A percentile compares a stretch with the other conserved stretches of the same genome.
phyloP scores from a whole-genome alignment of 345 rosid genomes.

The Jatropha curcas region DNA sequence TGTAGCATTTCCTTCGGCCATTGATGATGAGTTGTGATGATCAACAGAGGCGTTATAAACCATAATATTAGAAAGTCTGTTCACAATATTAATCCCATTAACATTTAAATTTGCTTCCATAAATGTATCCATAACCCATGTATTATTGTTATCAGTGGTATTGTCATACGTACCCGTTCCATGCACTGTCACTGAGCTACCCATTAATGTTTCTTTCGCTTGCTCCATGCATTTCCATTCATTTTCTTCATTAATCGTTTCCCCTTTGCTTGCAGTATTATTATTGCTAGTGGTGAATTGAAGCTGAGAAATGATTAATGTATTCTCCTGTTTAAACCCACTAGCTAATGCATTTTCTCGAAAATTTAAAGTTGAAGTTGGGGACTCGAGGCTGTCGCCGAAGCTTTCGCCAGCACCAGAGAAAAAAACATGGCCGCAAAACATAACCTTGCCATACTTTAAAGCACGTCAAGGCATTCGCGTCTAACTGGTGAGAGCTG shows the following conservation, averaged over 20 bases:
- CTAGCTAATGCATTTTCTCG: too few relatives aligned
- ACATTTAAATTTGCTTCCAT: neutral
- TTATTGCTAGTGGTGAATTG: neutral
- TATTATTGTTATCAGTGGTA: neutral
- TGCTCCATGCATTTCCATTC: neutral
- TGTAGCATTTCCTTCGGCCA: neutral
- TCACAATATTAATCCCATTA: neutral
- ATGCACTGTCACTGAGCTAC: neutral
- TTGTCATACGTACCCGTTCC: neutral
- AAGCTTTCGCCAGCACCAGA: too few relatives aligned
- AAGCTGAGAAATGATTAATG: neutral
- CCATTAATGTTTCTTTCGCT: neutral
- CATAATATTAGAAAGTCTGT: neutral
- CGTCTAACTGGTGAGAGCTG: constrained; percentile 1
- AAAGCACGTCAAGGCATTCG: neutral
- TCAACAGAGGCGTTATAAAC: neutral
- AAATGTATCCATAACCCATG: constrained; percentile 4
- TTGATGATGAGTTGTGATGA: neutral
- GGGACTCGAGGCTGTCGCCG: constrained; percentile 34
- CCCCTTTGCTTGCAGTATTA: neutral
- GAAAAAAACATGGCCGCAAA: constrained; percentile 3
- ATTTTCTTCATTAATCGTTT: neutral
- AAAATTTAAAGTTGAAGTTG: constrained; percentile 35
- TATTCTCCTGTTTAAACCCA: too few relatives aligned
- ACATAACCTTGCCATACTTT: constrained; percentile 13